Percentiles rank a stretch among this genome's conserved stretches.
Conservation (phyloP, 345 rosid genomes). For the Pugionium dolabratum region DNA sequence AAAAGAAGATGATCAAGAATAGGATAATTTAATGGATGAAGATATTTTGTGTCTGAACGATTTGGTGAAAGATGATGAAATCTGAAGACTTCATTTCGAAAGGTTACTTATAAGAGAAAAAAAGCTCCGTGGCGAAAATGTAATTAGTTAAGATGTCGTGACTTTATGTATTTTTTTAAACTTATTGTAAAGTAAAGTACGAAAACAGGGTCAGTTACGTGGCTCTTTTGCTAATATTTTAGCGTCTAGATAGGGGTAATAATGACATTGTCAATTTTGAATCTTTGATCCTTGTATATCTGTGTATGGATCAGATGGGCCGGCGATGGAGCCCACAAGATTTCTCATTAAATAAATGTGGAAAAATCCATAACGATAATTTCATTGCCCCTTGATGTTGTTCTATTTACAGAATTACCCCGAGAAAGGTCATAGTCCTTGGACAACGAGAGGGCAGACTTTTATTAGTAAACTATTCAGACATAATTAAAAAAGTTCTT, state of each 20-base stretch:
- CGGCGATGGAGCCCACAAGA: constrained; percentile 37
- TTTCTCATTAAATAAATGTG: constrained; percentile 27
- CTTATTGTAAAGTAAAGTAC: background rate
- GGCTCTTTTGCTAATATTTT: background rate
- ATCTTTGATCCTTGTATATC: too few species aligned
- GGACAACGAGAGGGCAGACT: constrained; percentile 5
- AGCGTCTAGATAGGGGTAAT: background rate
- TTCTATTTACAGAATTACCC: constrained; percentile 11
- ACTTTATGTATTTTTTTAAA: too few species aligned
- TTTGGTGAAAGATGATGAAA: background rate
- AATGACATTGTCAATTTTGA: background rate
- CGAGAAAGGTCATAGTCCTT: background rate
- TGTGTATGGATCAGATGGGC: constrained; percentile 44
- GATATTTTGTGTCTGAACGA: background rate
- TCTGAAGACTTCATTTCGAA: background rate
- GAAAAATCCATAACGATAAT: constrained; percentile 16
- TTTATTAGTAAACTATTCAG: constrained; percentile 7
- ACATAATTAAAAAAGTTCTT: too few species aligned
- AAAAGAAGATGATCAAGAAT: constrained; percentile 15
- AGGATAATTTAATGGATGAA: background rate
- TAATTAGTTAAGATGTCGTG: background rate
- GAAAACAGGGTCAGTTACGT: constrained; percentile 3
- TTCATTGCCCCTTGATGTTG: background rate
- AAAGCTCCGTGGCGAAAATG: constrained; percentile 10
- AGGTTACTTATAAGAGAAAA: constrained; percentile 1